Evolutionary conservation across 495 filamentous ascomycete species (phyloP).

Genomic region (Aspergillus bridgeri): DNA sequence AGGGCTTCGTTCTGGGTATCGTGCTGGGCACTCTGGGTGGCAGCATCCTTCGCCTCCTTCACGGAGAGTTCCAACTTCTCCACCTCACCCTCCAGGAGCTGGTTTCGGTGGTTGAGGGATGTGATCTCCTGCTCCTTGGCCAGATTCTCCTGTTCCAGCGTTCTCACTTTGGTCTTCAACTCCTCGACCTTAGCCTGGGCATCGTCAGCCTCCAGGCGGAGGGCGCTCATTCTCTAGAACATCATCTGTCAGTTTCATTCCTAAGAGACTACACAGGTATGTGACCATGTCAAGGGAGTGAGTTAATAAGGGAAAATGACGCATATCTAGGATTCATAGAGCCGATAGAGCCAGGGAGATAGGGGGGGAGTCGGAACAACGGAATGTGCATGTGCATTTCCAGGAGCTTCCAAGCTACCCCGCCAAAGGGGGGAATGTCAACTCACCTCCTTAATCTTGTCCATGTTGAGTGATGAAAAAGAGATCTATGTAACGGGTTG

Average conservation of each 20-base stretch:
- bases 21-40: conserved; percentile 68
- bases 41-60: conserved; percentile 74
- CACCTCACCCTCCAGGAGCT: conserved; percentile 79
- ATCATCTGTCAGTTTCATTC: conserved; percentile 16
- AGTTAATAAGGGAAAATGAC: too few relatives aligned
- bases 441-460: conserved; percentile 78
- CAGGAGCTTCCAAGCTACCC: conserved; percentile 42
- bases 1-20: conserved; percentile 84
- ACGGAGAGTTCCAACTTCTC: conserved; percentile 80
- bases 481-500: conserved; percentile 11
- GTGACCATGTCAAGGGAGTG: too few relatives aligned
- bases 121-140: conserved; percentile 97
- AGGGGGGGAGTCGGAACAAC: conserved; percentile 5
- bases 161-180: conserved; percentile 79
- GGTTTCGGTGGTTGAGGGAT: conserved; percentile 88
- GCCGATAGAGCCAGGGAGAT: conserved; percentile 9
- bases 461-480: conserved; percentile 41
- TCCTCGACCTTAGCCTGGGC: conserved; percentile 76
- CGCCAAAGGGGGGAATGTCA: conserved; percentile 32
- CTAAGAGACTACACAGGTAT: too few relatives aligned
- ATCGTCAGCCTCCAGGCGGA: conserved; percentile 90
- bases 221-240: conserved; percentile 81
- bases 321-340: conserved; percentile 12
- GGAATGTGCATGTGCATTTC: conserved; percentile 21
- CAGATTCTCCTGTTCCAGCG: conserved; percentile 89